Evolutionary conservation across 441 rosid species (phyloP).

Genomic region (Gossypium schwendimanii): DNA sequence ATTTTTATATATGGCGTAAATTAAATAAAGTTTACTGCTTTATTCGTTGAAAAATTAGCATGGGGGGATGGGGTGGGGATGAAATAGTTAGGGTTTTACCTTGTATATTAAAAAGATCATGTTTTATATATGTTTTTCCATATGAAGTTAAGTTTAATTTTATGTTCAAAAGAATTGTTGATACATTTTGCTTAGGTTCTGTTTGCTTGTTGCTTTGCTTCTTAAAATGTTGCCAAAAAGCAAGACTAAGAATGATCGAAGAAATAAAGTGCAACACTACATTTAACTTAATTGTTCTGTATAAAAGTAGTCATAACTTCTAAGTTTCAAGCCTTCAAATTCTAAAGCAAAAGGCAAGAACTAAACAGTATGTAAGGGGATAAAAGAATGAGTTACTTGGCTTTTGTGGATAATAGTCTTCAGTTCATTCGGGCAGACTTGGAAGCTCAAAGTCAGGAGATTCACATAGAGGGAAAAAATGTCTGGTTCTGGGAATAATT

Average conservation of each 20-base stretch:
- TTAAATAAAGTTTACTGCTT: background rate
- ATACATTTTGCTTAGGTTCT: background rate
- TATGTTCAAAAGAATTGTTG: background rate
- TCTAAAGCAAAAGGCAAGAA: background rate
- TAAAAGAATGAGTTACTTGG: background rate
- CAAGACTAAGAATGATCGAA: background rate
- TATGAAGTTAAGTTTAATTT: background rate
- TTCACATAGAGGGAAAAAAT: conserved; percentile 27
- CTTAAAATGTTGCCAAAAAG: background rate
- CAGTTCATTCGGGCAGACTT: conserved; percentile 22
- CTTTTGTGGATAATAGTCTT: conserved; percentile 8
- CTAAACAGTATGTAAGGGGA: background rate
- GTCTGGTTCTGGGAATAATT: conserved; percentile 51
- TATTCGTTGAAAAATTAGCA: background rate
- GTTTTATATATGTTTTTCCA: background rate
- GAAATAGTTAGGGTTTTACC: background rate
- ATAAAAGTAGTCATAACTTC: background rate
- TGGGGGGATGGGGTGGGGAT: background rate
- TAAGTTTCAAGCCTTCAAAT: background rate
- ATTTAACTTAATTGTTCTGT: background rate
- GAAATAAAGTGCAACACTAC: background rate
- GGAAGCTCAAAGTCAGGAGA: conserved; percentile 16
- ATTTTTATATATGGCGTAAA: background rate
- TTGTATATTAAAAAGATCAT: background rate
- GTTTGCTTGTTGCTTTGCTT: background rate